Base-by-base conservation (phyloP, 495 filamentous ascomycete genomes). In the Rhypophila decipiens region DNA sequence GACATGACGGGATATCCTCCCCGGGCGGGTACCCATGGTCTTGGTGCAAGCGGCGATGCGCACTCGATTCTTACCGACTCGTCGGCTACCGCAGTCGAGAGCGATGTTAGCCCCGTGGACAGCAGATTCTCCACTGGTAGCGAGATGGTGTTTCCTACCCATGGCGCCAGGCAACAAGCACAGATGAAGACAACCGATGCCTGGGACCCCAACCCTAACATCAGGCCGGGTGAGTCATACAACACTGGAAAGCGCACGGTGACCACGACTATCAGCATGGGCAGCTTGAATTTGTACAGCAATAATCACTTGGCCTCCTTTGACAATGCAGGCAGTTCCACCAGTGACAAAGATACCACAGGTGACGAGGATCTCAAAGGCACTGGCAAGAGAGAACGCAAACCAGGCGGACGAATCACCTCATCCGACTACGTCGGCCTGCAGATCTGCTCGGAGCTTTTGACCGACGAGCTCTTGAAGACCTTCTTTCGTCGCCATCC, bases 391-490 rank as follows among this genome's bases (percentile, higher is more conserved):
- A 41, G 1, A 22, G 5, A 4, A 4, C n/a, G 38, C n/a, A 39
- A 42, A 10, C 19, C 4, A 10, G 31, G 13, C 29, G 17, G 11
- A 22, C 21, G 13, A 23, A 13, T 13, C 22, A 22, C 19, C 19
- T n/a, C 31, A 37, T 44, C 33, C 47, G 44, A 50, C 18, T 38
- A 53, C 15, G 36, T 52, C 17, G 55, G 48, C 11, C 33, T 61
- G 18, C 55, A 56, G 12, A 47, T 61, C 35, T 58, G 52, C 42
- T 35, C 46, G 8, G 34, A 57, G 18, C 21, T 55, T 15, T 37
- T 62, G 10, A 48, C 43, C 11, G 53, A 52, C 35, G 50, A 62
- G 44, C 47, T 62, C 23, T 33, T 29, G n/a, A 35, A 47, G 17
- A 48, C 46, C 1, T 36, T 57, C 3, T 21, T 39, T 21, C 43